Evolutionary conservation across 352 stramenopile species (phyloP), one percentile per base, ranked within the genome.

Genomic region (Phytophthora megakarya): DNA sequence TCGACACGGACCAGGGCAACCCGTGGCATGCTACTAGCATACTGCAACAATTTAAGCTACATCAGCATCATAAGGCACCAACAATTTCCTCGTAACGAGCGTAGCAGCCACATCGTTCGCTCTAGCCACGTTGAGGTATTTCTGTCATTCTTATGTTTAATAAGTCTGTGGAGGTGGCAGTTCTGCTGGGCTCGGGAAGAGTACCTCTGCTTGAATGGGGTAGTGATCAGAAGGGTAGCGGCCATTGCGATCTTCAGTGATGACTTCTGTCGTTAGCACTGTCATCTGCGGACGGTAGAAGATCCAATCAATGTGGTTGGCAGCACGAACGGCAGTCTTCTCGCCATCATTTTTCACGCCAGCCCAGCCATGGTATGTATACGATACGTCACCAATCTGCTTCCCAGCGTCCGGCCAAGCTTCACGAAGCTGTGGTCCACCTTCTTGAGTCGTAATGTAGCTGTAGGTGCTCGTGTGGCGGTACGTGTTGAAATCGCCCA

Each of bases 251-350:
- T 84, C 65, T 61, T 96, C 87, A 1, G 85, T 94, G 55, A 96
- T 92, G 23, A 96, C 85, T 59, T 94, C 79, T 7, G 84, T 91
- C 25, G 75, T 70, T 3, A 94, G 54, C 42, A 96, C 87, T 18
- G 65, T 80, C 82, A 94, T 92, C 35, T 81, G 52, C 37, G 87
- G 87, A 8, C 85, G 85, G 58, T 85, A 94, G 55, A 95, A 92
- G 66, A 96, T 93, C 87, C 87, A 96, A 61, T 96, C 87, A 60
- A 96, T 96, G 69, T 96, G 87, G 70, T 93, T 92, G 25, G 83
- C 80, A 13, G 81, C 87, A 5, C 75, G 72, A 38, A 88, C 73
- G 6, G 84, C 78, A 30, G 60, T 78, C 33, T 84, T 82, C 57
- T 93, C 84, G 49, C 80, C 81, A 54, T 93, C 81, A 57, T 96